Conservation (phyloP, 768 basidiomycete genomes). For the Serpula lacrymans region DNA sequence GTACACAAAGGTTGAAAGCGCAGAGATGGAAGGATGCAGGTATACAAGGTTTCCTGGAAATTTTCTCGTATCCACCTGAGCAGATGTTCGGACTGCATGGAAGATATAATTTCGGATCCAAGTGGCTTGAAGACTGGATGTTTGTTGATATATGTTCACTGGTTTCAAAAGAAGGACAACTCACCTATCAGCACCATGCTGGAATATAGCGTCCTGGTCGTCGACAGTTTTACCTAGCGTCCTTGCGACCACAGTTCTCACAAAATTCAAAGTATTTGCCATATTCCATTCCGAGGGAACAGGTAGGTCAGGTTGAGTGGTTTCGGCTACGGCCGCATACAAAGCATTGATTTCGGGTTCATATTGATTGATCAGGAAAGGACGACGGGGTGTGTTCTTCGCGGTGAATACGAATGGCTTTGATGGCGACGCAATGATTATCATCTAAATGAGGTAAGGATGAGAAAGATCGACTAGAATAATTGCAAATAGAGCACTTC, state of each 20-base stretch:
- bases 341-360: slow-evolving; percentile 37
- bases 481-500: slow-evolving; percentile 26
- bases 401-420: slow-evolving; percentile 43
- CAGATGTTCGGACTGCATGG: no score
- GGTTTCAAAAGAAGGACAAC: not conserved
- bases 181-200: slow-evolving; percentile 39
- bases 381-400: slow-evolving; percentile 38
- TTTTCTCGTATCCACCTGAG: no score
- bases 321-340: slow-evolving; percentile 32
- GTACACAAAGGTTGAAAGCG: no score
- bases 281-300: slow-evolving; percentile 23
- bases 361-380: slow-evolving; percentile 35
- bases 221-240: slow-evolving; percentile 23
- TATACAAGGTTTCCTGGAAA: no score
- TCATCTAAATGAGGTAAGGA: slow-evolving; percentile 31
- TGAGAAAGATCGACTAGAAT: not conserved
- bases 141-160: not conserved
- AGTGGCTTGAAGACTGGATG: slow-evolving; percentile 31
- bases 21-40: no score
- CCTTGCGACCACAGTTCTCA: slow-evolving; percentile 30
- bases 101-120: slow-evolving; percentile 37
- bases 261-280: slow-evolving; percentile 22
- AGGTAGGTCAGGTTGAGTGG: slow-evolving; percentile 24
- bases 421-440: slow-evolving; percentile 33
- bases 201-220: slow-evolving; percentile 38